Evolutionary conservation across 768 basidiomycete species (phyloP).

Genomic region (Phanerodontia chrysosporium): DNA sequence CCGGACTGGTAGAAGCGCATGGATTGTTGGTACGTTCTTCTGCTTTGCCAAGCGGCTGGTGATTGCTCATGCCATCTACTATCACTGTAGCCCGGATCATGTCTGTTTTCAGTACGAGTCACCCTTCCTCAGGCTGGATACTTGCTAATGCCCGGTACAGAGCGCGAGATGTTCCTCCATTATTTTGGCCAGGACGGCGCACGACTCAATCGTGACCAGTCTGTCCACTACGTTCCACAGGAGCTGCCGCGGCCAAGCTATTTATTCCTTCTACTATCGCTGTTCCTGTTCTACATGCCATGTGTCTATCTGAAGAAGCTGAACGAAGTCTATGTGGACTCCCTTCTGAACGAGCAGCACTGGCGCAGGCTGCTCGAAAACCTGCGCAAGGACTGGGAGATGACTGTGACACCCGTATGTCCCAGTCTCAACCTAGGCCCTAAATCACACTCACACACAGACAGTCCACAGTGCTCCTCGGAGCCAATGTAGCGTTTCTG

Average conservation of each 20-base stretch:
- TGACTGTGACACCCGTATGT: slow-evolving; percentile 34
- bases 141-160: slow-evolving; percentile 18
- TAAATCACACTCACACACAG: not conserved
- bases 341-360: slow-evolving; percentile 32
- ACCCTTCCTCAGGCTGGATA: not conserved
- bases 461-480: slow-evolving; percentile 59
- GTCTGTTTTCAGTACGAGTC: not conserved
- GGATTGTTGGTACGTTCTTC: not conserved
- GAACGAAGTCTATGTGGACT: slow-evolving; percentile 48
- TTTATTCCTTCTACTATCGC: not conserved
- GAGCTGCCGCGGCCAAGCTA: not conserved
- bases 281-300: slow-evolving; percentile 27
- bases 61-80: not conserved
- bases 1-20: not conserved
- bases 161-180: slow-evolving; percentile 33
- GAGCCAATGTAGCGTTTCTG: slow-evolving; percentile 56
- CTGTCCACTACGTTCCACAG: slow-evolving; percentile 26
- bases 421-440: slow-evolving; percentile 11
- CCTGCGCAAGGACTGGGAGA: slow-evolving; percentile 28
- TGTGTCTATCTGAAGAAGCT: slow-evolving; percentile 40
- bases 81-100: not conserved
- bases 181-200: slow-evolving; percentile 39
- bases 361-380: slow-evolving; percentile 44
- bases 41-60: not conserved
- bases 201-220: slow-evolving; percentile 33